Percentiles rank a stretch among this genome's conserved stretches.
phyloP scores from a whole-genome alignment of 2,329 filamentous ascomycete genomes.

The Ceratocystis diversiconidia region DNA sequence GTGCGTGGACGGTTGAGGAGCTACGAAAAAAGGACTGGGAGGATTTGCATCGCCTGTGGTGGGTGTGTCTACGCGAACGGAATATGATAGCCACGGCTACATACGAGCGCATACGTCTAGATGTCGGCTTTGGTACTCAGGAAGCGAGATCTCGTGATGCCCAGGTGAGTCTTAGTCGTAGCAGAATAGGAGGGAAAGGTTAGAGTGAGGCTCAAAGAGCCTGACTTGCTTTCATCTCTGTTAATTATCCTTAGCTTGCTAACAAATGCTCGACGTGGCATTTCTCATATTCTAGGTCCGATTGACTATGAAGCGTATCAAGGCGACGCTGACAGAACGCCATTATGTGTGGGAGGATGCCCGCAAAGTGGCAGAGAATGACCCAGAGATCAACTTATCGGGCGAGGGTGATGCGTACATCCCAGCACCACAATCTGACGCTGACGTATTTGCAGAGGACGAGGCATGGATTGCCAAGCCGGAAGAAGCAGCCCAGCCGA shows the following conservation, averaged over 20 bases:
- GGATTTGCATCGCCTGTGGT: constrained; percentile 85
- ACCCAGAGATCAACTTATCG: constrained; percentile 51
- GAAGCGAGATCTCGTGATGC: constrained; percentile 51
- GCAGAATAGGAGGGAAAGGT: not conserved
- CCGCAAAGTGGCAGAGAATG: constrained; percentile 46
- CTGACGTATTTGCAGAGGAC: constrained; percentile 27
- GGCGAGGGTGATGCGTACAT: constrained; percentile 36
- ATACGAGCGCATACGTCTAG: constrained; percentile 50
- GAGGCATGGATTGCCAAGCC: constrained; percentile 18
- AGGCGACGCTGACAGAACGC: constrained; percentile 72
- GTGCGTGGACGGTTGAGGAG: constrained; percentile 74
- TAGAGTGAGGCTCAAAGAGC: not conserved
- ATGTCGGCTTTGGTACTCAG: constrained; percentile 57
- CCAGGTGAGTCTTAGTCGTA: constrained; percentile 38
- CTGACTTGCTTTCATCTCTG: not conserved
- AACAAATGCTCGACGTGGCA: not conserved
- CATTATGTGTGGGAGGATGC: constrained; percentile 81
- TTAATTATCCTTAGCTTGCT: not conserved
- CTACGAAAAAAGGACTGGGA: constrained; percentile 84
- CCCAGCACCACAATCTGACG: constrained; percentile 28
- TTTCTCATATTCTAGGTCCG: constrained; percentile 41
- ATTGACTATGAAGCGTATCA: constrained; percentile 67
- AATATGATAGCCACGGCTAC: constrained; percentile 75
- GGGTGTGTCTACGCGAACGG: constrained; percentile 79
- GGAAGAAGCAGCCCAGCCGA: constrained; percentile 13